Conservation (phyloP, 108 stramenopile genomes). For the Skeletonema potamos region DNA sequence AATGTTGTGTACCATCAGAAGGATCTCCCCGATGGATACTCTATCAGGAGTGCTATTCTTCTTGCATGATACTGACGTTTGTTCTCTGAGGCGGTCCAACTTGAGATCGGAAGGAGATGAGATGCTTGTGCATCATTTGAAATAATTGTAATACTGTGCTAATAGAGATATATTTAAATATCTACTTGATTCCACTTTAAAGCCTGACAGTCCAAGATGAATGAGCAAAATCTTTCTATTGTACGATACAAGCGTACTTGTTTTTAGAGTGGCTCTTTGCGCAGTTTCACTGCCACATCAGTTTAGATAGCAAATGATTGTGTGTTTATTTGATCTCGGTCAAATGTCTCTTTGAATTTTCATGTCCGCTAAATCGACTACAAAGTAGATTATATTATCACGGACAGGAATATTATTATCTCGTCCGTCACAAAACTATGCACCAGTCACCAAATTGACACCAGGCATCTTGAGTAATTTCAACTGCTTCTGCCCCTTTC, state of each 20-base stretch:
- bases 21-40: neutral
- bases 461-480: constrained; percentile 85
- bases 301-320: no score
- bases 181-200: neutral
- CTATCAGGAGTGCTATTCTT: neutral
- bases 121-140: no score
- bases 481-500: constrained; percentile 80
- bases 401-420: no score
- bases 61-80: neutral
- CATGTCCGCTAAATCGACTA: neutral
- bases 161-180: neutral
- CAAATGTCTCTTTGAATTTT: neutral
- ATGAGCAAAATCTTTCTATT: no score
- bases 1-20: neutral
- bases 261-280: neutral
- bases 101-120: no score
- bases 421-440: neutral
- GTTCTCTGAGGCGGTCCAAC: no score
- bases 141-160: no score
- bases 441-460: constrained; percentile 58
- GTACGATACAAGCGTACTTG: neutral
- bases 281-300: neutral
- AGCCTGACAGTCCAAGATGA: no score
- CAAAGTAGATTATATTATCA: neutral
- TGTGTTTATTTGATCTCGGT: neutral